Evolutionary conservation across 441 rosid species (phyloP), one percentile per base, ranked within the genome.

Genomic region (Melastoma candidum): DNA sequence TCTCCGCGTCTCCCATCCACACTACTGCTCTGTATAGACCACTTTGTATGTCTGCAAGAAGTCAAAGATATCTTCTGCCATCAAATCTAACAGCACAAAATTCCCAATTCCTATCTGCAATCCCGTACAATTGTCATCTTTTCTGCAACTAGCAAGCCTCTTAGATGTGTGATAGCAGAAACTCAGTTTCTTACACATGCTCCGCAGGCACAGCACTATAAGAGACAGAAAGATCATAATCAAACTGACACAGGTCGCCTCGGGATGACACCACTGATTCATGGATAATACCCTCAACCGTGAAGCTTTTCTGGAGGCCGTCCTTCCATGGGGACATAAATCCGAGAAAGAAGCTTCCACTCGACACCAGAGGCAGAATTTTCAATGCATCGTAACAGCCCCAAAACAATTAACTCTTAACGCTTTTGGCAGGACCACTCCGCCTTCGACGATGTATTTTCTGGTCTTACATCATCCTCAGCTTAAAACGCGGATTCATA

Each of bases 1-100:
- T 83, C 86, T 67, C 74, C 75, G 53, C 68, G 51, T 32, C 41
- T 32, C 44, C 74, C 73, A 76, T 76, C 74, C 24, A 61, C 66
- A 32, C 63, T 71, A 70, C 95, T 17, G 69, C 95, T 84, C 63
- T 47, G 71, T 54, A 81, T 59, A 57, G 71, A 53, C 87, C 87
- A 81, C 12, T 73, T 52, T 71, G 66, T 66, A 47, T 65, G 74
- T 79, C 96, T 83, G 72, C 41, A 67, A 2, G 32, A 44, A 36
- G 44, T 52, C 46, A 32, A 51, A 22, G 22, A 17, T 0, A 32
- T 27, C 1, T 2, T 3, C 10, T 10, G 22, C 7, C 14, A 45
- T 44, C 49, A 11, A 63, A 17, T 36, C 17, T 24, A 2, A 4
- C n/a, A 29, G 36, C 63, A 43, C 12, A 44, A 8, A 9, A 27